phyloP scores from a whole-genome alignment of 1,139 yeast genomes.

The Geotrichum aggregatum region DNA sequence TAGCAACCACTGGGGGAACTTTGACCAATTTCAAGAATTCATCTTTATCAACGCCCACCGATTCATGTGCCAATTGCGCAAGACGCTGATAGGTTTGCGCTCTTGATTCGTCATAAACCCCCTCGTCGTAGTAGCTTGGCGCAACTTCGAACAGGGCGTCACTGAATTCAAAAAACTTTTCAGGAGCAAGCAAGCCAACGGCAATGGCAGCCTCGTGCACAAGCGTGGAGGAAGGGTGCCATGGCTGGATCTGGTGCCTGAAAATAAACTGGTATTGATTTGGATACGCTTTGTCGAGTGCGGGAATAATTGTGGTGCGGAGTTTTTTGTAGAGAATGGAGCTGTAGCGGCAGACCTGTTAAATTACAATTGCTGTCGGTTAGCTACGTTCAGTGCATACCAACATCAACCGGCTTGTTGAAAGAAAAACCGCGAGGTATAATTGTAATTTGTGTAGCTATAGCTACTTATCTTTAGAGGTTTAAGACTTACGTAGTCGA shows the following conservation, averaged over 20 bases:
- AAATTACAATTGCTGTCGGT: neutral
- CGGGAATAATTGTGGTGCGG: slow-evolving; percentile 51
- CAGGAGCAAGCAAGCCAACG: slow-evolving; percentile 57
- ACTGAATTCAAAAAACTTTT: slow-evolving; percentile 59
- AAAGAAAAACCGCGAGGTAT: no score
- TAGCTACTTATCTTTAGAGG: neutral
- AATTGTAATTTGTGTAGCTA: neutral
- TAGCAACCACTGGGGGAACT: slow-evolving; percentile 32
- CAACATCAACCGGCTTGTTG: no score
- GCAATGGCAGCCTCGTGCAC: slow-evolving; percentile 72
- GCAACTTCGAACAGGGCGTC: slow-evolving; percentile 47
- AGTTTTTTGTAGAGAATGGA: slow-evolving; percentile 60
- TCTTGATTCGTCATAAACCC: slow-evolving; percentile 52
- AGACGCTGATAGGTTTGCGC: slow-evolving; percentile 54
- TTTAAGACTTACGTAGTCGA: slow-evolving; percentile 52
- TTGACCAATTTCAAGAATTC: slow-evolving; percentile 33
- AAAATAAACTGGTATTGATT: slow-evolving; percentile 48
- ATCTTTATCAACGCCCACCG: slow-evolving; percentile 36
- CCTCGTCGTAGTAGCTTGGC: slow-evolving; percentile 56
- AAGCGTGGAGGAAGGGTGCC: slow-evolving; percentile 73
- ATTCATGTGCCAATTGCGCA: slow-evolving; percentile 48
- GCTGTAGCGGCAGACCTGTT: slow-evolving; percentile 61
- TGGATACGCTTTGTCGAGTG: slow-evolving; percentile 47
- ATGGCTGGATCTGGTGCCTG: slow-evolving; percentile 73
- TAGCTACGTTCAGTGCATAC: no score